A percentile compares a stretch with the other conserved stretches of the same genome.
phyloP scores from a whole-genome alignment of 2,329 filamentous ascomycete species.

The Aspergillus intermedius region DNA sequence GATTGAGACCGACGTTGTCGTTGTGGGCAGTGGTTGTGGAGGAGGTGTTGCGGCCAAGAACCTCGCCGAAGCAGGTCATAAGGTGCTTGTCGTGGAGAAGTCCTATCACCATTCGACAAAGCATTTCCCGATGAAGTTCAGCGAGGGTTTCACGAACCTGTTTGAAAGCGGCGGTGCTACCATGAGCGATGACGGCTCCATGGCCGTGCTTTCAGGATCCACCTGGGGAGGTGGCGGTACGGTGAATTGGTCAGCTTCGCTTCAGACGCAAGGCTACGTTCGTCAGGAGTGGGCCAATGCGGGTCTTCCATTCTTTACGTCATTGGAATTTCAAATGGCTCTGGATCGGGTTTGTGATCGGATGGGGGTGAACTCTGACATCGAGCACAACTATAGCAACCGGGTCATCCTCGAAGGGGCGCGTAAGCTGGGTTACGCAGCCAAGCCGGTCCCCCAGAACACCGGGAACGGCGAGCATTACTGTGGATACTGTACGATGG shows the following conservation, averaged over 20 bases:
- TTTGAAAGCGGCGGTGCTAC: constrained; percentile 62
- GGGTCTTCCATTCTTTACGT: constrained; percentile 67
- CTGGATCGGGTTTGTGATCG: constrained; percentile 70
- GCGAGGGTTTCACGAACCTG: constrained; percentile 55
- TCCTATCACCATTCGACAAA: constrained; percentile 67
- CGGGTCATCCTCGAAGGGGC: constrained; percentile 67
- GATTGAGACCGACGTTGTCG: constrained; percentile 72
- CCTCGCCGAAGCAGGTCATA: constrained; percentile 66
- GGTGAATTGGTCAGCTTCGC: constrained; percentile 70
- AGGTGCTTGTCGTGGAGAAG: constrained; percentile 77
- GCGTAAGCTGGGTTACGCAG: constrained; percentile 64
- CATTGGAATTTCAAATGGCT: constrained; percentile 66
- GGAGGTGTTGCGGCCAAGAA: constrained; percentile 76
- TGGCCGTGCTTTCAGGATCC: constrained; percentile 60
- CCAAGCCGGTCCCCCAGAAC: constrained; percentile 69
- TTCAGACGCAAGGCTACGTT: constrained; percentile 68
- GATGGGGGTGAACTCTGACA: constrained; percentile 65
- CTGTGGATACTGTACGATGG: constrained; percentile 60
- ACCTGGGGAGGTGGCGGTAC: constrained; percentile 83
- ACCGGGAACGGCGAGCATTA: constrained; percentile 66
- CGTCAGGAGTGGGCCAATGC: constrained; percentile 70
- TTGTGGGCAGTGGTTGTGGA: constrained; percentile 82
- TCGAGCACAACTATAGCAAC: constrained; percentile 70
- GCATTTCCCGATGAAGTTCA: constrained; percentile 67
- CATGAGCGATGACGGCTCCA: constrained; percentile 50